Conservation (phyloP, 805 yeast species). For the Zygoascus biomembranicola region DNA sequence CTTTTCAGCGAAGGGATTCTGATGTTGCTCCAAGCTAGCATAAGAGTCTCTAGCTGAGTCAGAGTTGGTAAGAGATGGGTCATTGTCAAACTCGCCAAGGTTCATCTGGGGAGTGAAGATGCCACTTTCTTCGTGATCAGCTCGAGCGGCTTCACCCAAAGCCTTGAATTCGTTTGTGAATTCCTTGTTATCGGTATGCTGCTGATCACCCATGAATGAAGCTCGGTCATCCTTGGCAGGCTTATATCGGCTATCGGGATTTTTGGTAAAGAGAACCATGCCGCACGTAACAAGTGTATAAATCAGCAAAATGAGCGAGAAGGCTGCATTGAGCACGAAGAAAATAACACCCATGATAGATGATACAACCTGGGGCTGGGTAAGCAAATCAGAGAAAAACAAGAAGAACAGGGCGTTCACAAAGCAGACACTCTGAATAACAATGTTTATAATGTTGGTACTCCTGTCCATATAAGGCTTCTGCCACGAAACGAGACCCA, state of each 20-base stretch:
- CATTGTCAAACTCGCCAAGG: constrained; percentile 2
- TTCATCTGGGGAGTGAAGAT: not conserved
- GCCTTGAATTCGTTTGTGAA: constrained; percentile 45
- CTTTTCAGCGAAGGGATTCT: constrained; percentile 12
- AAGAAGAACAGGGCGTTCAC: constrained; percentile 77
- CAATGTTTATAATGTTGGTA: constrained; percentile 68
- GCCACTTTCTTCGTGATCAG: constrained; percentile 45
- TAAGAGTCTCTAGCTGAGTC: not conserved
- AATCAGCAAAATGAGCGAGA: constrained; percentile 63
- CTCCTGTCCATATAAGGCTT: constrained; percentile 77
- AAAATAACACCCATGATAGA: constrained; percentile 90
- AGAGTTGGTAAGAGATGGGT: not conserved
- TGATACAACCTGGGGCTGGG: constrained; percentile 68
- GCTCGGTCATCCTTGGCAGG: constrained; percentile 90
- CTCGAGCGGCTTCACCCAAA: constrained; percentile 73
- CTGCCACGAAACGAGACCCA: constrained; percentile 51
- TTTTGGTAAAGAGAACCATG: constrained; percentile 62
- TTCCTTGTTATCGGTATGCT: constrained; percentile 33
- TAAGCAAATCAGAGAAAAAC: constrained; percentile 78
- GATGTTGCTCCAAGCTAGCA: not conserved
- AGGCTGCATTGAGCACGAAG: constrained; percentile 83
- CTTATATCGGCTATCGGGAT: constrained; percentile 81
- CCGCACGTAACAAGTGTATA: constrained; percentile 58
- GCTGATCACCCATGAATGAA: constrained; percentile 46
- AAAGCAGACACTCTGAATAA: constrained; percentile 63